Percentiles rank a stretch among this genome's conserved stretches.
Evolutionary conservation across 352 stramenopile genomes (phyloP).

Genomic region (Phytophthora vignae): DNA sequence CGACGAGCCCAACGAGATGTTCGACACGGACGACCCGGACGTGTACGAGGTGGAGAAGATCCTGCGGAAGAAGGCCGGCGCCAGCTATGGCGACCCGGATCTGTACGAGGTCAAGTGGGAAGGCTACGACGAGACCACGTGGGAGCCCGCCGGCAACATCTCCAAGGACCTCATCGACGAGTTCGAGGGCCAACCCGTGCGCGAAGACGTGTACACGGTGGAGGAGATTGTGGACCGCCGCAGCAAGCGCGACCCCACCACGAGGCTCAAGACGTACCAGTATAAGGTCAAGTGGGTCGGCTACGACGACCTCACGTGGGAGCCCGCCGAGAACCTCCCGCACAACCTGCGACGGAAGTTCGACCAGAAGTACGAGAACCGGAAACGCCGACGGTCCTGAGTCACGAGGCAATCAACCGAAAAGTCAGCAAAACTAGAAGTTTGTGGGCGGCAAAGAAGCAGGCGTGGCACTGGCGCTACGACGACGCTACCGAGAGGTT

Average conservation of each 20-base stretch:
- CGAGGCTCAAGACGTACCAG: constrained; percentile 75
- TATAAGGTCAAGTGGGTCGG: constrained; percentile 90
- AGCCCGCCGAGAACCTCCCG: constrained; percentile 77
- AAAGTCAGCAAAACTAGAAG: not conserved
- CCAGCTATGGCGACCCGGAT: constrained; percentile 61
- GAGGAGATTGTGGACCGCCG: constrained; percentile 77
- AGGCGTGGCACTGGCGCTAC: too few species aligned
- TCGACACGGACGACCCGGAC: constrained; percentile 79
- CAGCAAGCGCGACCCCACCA: constrained; percentile 68
- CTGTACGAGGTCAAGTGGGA: constrained; percentile 88
- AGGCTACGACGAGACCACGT: constrained; percentile 81
- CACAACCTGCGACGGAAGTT: constrained; percentile 85
- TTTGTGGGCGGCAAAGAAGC: not conserved
- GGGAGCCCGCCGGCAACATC: constrained; percentile 80
- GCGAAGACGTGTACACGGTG: constrained; percentile 83
- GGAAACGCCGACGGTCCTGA: constrained; percentile 31
- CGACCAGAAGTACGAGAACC: constrained; percentile 74
- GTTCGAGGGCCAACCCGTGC: constrained; percentile 73
- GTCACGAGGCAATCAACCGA: not conserved
- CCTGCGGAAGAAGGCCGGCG: constrained; percentile 59
- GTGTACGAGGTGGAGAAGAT: constrained; percentile 87
- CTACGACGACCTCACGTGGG: constrained; percentile 85
- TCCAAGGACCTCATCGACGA: constrained; percentile 85
- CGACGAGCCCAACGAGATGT: constrained; percentile 78
- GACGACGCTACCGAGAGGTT: too few species aligned